phyloP scores from a whole-genome alignment of 257 asterid genomes.

The Nicotiana otophora region DNA sequence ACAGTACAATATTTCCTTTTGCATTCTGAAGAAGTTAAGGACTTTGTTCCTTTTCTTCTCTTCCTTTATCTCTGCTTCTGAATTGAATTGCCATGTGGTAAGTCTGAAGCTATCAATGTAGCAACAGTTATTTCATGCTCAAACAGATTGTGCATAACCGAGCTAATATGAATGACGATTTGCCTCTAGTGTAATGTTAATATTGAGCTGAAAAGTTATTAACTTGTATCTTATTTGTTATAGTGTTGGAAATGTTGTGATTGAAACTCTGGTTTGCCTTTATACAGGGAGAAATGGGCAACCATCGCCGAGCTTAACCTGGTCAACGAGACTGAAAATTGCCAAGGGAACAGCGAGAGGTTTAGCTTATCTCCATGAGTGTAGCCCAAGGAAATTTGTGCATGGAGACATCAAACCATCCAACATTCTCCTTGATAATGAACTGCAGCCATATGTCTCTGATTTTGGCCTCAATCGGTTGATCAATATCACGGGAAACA shows the following conservation, averaged over 20 bases:
- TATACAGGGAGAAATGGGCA: conserved; percentile 62
- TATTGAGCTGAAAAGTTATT: background rate
- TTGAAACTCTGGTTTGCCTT: background rate
- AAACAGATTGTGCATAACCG: background rate
- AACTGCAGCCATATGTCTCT: conserved; percentile 61
- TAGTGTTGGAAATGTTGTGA: background rate
- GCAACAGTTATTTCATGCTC: conserved; percentile 1
- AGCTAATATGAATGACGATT: background rate
- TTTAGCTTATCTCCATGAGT: conserved; percentile 87
- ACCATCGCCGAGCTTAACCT: conserved; percentile 52
- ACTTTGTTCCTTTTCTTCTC: background rate
- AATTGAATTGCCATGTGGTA: background rate
- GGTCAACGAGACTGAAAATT: conserved; percentile 67
- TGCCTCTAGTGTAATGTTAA: background rate
- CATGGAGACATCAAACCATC: conserved; percentile 86
- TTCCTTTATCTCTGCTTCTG: background rate
- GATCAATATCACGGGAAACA: conserved; percentile 82
- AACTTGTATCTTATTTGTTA: background rate
- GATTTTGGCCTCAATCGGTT: conserved; percentile 90
- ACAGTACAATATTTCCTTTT: background rate
- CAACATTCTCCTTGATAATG: conserved; percentile 81
- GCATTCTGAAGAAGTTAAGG: background rate
- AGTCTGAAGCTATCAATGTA: background rate
- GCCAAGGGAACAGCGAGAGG: conserved; percentile 77
- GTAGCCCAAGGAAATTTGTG: conserved; percentile 87